Evolutionary conservation across 441 rosid species (phyloP).

Genomic region (Mallotus japonicus): DNA sequence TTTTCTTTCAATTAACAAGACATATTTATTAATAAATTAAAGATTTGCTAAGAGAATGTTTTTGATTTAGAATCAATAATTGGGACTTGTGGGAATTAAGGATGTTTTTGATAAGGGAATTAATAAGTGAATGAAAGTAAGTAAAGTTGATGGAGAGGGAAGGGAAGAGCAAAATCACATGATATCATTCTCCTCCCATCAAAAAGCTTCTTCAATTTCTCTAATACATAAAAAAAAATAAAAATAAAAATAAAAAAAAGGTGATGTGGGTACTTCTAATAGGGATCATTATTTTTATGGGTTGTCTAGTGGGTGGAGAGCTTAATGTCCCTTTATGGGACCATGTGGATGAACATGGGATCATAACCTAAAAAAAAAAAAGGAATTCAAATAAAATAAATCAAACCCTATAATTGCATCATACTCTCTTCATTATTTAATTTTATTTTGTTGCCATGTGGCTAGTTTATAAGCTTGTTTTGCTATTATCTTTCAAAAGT

Average conservation of each 20-base stretch:
- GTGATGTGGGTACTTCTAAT: slow-evolving; percentile 25
- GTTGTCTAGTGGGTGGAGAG: slow-evolving; percentile 11
- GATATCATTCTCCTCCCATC: slow-evolving; percentile 18
- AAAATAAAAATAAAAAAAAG: too few relatives aligned
- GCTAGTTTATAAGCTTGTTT: slow-evolving; percentile 16
- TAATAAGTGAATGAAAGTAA: not conserved
- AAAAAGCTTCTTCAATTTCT: not conserved
- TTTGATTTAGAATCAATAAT: not conserved
- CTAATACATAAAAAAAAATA: slow-evolving; percentile 17
- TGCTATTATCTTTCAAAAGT: slow-evolving; percentile 19
- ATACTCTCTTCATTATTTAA: slow-evolving; percentile 6
- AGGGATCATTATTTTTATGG: slow-evolving; percentile 29
- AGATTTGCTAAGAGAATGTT: slow-evolving; percentile 11
- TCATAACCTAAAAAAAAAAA: slow-evolving; percentile 16
- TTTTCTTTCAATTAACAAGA: not conserved
- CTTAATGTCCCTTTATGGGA: slow-evolving; percentile 41
- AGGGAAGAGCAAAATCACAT: slow-evolving; percentile 16
- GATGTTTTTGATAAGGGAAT: slow-evolving; percentile 10
- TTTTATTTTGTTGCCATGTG: slow-evolving; percentile 22
- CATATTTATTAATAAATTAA: not conserved
- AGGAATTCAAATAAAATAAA: not conserved
- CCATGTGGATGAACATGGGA: slow-evolving; percentile 48
- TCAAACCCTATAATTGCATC: slow-evolving; percentile 24
- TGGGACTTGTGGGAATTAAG: slow-evolving; percentile 18
- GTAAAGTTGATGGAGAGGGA: not conserved